Evolutionary conservation across 148 eudicot species (phyloP), one percentile per base, ranked within the genome.

Genomic region (Vaccinium macrocarpon): DNA sequence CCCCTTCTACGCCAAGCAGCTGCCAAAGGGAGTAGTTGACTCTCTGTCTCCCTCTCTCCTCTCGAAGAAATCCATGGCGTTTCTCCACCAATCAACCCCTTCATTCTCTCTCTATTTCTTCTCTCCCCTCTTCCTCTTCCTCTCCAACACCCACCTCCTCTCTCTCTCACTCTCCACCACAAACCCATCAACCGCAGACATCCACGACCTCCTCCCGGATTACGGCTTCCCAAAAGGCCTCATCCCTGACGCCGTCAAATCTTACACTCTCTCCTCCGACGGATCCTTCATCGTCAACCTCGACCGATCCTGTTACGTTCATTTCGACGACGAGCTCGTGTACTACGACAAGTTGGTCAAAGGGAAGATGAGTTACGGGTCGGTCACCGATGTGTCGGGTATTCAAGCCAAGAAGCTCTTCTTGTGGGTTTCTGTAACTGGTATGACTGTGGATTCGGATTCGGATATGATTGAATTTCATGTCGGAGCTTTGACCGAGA

Each of bases 221-320:
- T 95, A 84, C 92, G 91, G 93, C 76, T 86, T 95, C 76, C 98
- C 97, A 18, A 88, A 85, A 79, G 98, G 98, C 11, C 85, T 95
- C 74, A 42, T 95, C 80, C 97, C 97, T 0, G 23, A 89, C 83
- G 91, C 86, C 18, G 92, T 90, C 81, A 90, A 89, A 23, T 88
- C 98, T n/a, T 95, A 91, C 82, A 3, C 90, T 4, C 89, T 94
- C 70, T 91, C 93, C n/a, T 12, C 86, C 46, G 88, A 91, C 87
- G 94, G 94, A 10, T 46, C 77, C 72, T 92, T 95, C 87, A 66
- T 81, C 14, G 85, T 95, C 38, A 51, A 85, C 1, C 90, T 95
- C 84, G 64, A 85, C 2, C 89, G 85, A 75, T 81, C 93, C 1
- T 95, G 98, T 75, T 93, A 93, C 81, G 94, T 95, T 23, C 88